These are phyloP conservation scores for Corchorus olitorius DNA, from an alignment of 345 rosid genomes.

Conservation along the genomic window DNA sequence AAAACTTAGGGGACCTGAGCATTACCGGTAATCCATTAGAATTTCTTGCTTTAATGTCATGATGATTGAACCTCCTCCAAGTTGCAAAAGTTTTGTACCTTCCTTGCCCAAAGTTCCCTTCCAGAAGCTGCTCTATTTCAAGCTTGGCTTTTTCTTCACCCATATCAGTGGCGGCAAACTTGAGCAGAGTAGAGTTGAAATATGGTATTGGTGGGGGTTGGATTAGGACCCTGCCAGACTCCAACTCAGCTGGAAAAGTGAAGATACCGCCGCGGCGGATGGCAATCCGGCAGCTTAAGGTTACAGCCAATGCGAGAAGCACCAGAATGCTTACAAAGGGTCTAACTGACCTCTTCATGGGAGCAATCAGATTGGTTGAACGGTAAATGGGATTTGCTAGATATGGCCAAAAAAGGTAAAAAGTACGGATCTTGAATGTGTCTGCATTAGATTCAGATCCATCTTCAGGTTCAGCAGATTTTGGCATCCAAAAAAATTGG, in stretches of 20 bases:
- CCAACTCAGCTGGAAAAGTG: conserved; percentile 33
- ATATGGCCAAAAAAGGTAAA: conserved; percentile 16
- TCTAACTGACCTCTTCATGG: conserved; percentile 77
- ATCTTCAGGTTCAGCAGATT: conserved; percentile 20
- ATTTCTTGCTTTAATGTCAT: conserved; percentile 30
- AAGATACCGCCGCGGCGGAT: conserved; percentile 41
- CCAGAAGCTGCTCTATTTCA: conserved; percentile 65
- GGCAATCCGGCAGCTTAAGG: conserved; percentile 54
- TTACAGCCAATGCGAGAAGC: conserved; percentile 52
- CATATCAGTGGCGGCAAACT: conserved; percentile 63
- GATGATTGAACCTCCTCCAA: conserved; percentile 48
- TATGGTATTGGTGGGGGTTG: conserved; percentile 27
- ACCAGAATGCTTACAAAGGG: conserved; percentile 60
- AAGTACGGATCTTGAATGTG: conserved; percentile 24
- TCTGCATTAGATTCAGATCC: conserved; percentile 34
- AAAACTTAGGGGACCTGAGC: conserved; percentile 58
- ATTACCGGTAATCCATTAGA: conserved; percentile 37
- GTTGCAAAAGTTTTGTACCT: conserved; percentile 48
- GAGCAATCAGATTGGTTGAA: conserved; percentile 10
- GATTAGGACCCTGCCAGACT: conserved; percentile 23
- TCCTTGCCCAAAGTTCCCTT: conserved; percentile 53
- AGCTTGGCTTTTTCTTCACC: conserved; percentile 57
- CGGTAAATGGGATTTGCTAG: conserved; percentile 25
- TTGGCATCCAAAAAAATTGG: conserved; percentile 11
- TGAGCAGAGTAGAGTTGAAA: conserved; percentile 70